Conservation (phyloP, 1,139 yeast species). For the Diutina catenulata region DNA sequence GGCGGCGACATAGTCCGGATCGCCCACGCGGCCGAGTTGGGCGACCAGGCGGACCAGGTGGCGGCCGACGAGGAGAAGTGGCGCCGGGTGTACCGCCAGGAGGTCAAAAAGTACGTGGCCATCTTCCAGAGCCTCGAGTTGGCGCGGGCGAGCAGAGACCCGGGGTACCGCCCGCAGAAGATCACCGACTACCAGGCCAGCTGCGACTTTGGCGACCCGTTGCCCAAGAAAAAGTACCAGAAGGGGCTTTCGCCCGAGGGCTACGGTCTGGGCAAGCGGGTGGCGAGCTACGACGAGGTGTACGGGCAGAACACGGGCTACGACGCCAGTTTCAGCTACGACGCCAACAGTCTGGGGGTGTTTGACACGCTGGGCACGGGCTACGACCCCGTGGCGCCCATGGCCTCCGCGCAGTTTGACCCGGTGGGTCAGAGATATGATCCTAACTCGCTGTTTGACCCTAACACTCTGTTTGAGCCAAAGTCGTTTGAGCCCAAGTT, state of each 20-base stretch:
- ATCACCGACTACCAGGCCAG: constrained; percentile 30
- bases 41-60: constrained; percentile 9
- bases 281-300: no score
- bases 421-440: no score
- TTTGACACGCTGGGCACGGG: no score
- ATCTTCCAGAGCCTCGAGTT: constrained; percentile 22
- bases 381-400: no score
- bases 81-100: constrained; percentile 20
- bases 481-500: no score
- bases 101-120: constrained; percentile 21
- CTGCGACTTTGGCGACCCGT: constrained; percentile 31
- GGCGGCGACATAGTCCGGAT: constrained; percentile 2
- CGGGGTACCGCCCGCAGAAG: constrained; percentile 21
- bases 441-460: no score
- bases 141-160: constrained; percentile 17
- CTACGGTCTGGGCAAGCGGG: not conserved
- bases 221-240: constrained; percentile 14
- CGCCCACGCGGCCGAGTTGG: constrained; percentile 1
- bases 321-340: no score
- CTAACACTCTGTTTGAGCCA: no score
- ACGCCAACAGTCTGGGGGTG: no score
- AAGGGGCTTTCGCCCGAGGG: not conserved
- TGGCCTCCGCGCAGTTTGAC: no score
- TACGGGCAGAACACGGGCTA: no score
- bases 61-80: constrained; percentile 23